phyloP scores from a whole-genome alignment of 1,139 yeast genomes.

The Saccharomycopsis hybrid region DNA sequence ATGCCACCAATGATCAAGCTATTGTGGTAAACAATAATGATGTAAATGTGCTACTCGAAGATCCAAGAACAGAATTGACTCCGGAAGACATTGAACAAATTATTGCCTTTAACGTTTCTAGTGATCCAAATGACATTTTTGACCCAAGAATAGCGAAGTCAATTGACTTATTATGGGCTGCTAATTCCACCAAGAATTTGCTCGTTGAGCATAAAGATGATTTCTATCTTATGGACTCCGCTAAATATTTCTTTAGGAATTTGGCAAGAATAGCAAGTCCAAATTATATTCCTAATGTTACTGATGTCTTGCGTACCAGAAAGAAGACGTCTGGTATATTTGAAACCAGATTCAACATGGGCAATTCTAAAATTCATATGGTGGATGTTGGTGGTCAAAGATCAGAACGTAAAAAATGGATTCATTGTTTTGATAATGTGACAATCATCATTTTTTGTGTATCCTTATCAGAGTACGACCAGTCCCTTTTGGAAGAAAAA shows the following conservation, averaged over 20 bases:
- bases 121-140: conserved; percentile 42
- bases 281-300: conserved; percentile 63
- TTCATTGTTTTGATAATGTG: conserved; percentile 90
- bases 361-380: conserved; percentile 68
- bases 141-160: conserved; percentile 37
- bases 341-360: conserved; percentile 75
- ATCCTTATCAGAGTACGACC: conserved; percentile 86
- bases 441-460: conserved; percentile 86
- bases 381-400: conserved; percentile 95
- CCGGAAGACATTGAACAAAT: conserved; percentile 42
- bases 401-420: conserved; percentile 91
- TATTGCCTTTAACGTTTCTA: conserved; percentile 42
- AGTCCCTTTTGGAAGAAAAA: conserved; percentile 72
- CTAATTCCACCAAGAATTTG: conserved; percentile 52
- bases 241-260: conserved; percentile 70
- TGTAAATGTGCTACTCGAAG: conserved; percentile 5
- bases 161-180: conserved; percentile 36
- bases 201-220: conserved; percentile 59
- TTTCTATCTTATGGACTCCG: conserved; percentile 83
- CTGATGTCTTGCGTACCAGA: conserved; percentile 80
- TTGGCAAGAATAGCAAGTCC: conserved; percentile 54
- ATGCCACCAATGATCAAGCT: neutral
- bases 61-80: conserved; percentile 18
- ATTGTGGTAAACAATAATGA: conserved; percentile 15
- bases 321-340: conserved; percentile 91